Evolutionary conservation across 352 stramenopile genomes (phyloP).

Genomic region (Pythium periplocum): DNA sequence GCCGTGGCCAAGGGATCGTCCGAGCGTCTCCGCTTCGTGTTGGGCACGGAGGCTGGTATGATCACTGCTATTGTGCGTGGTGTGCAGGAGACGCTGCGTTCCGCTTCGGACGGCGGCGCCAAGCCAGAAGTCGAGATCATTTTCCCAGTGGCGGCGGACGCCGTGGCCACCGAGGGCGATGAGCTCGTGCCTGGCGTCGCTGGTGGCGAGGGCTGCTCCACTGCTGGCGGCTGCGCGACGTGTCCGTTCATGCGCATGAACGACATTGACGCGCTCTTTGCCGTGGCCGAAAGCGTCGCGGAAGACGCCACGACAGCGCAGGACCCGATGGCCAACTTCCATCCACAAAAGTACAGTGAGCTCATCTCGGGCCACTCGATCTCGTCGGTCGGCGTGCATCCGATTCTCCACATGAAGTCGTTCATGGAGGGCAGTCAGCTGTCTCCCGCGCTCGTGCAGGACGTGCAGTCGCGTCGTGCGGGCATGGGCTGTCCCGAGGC

Average conservation of each 20-base stretch:
- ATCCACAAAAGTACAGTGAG: constrained; percentile 90
- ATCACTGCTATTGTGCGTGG: constrained; percentile 96
- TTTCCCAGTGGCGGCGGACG: constrained; percentile 94
- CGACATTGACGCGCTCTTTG: constrained; percentile 94
- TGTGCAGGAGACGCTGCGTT: constrained; percentile 81
- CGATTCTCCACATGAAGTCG: constrained; percentile 96
- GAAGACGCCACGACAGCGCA: constrained; percentile 16
- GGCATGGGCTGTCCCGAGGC: constrained; percentile 51
- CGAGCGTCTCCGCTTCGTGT: constrained; percentile 91
- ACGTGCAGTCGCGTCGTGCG: constrained; percentile 68
- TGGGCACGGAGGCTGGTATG: constrained; percentile 97
- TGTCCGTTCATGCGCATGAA: constrained; percentile 99
- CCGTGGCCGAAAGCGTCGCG: constrained; percentile 77
- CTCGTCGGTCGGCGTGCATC: constrained; percentile 90
- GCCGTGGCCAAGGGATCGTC: constrained; percentile 54
- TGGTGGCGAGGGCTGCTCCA: constrained; percentile 95
- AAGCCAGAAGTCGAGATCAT: constrained; percentile 94
- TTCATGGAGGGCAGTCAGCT: constrained; percentile 92
- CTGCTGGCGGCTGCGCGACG: constrained; percentile 94
- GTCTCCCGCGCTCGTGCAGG: constrained; percentile 77
- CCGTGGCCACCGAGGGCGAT: constrained; percentile 74
- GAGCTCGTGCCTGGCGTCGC: constrained; percentile 88
- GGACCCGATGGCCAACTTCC: constrained; percentile 84
- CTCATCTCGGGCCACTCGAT: constrained; percentile 88
- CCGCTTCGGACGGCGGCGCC: constrained; percentile 23